These are phyloP conservation scores for Phytophthora agathidicida DNA, from an alignment of 352 stramenopile species.

Conservation along the genomic window DNA sequence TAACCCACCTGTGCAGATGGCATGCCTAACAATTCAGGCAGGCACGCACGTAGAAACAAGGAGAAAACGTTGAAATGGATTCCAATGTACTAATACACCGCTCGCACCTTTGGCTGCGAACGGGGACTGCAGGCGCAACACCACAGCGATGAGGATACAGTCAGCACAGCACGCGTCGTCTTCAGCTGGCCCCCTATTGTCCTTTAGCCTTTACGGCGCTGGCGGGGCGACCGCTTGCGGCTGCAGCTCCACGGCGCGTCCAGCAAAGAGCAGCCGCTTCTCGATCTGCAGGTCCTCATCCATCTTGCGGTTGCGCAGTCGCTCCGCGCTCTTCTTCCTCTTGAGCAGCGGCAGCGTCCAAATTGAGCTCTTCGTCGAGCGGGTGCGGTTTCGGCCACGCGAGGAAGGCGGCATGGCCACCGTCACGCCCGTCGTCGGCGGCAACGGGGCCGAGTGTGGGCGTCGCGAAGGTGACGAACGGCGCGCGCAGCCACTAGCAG, in stretches of 20 bases:
- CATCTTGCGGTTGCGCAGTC: constrained; percentile 52
- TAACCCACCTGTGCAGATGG: constrained; percentile 12
- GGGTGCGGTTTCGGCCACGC: constrained; percentile 14
- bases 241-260: constrained; percentile 45
- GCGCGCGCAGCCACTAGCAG: constrained; percentile 4
- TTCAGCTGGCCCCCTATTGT: neutral
- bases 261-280: constrained; percentile 37
- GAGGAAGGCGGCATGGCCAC: constrained; percentile 9
- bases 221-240: constrained; percentile 28
- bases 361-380: constrained; percentile 36
- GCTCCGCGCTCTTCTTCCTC: constrained; percentile 55
- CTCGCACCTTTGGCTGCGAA: constrained; percentile 21
- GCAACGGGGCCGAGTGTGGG: constrained; percentile 38
- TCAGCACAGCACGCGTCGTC: too few species aligned
- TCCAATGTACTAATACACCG: constrained; percentile 22
- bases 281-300: constrained; percentile 51
- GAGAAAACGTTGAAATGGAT: constrained; percentile 23
- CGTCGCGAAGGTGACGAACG: constrained; percentile 16
- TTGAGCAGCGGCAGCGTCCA: constrained; percentile 58
- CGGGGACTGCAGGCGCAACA: constrained; percentile 4
- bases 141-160: constrained; percentile 15
- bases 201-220: constrained; percentile 18
- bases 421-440: constrained; percentile 19
- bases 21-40: constrained; percentile 1
- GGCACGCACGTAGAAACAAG: constrained; percentile 23